Evolutionary conservation across 805 yeast species (phyloP), one percentile per base, ranked within the genome.

Genomic region (Candida glaebosa): DNA sequence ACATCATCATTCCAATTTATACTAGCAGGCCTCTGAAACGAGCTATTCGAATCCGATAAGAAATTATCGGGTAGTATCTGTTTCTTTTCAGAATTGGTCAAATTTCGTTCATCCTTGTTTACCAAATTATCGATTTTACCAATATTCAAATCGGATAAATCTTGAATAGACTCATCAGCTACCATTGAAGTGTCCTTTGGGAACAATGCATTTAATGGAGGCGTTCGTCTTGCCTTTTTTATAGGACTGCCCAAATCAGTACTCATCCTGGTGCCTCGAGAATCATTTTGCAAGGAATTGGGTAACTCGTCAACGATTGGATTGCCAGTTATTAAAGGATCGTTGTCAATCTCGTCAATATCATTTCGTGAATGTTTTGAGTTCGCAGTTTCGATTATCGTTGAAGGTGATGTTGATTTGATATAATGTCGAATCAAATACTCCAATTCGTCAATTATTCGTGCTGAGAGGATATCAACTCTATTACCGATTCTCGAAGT

Each of bases 401-500:
- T 37, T 32, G 35, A 47, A 20, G 32, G 32, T 4, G 46, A 40
- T 8, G 52, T 58, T 31, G 41, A 47, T 14, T 48, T 48, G 14
- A 63, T 53, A 51, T 76, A 79, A 50, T 69, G 67, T 8, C 78
- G 53, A 3, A 79, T 66, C 36, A 80, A 59, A 46, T 61, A 73
- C 51, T 81, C 84, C 36, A 82, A 74, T 54, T 85, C 90, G 49
- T 80, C 84, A 19, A 83, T 73, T 2, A 85, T 79, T 54, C 88
- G 67, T 2, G 87, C 87, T 57, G 87, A 79, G 42, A 85, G 59
- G 6, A 82, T 64, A 58, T 84, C 91, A 44, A 79, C 71, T 48
- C 79, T 73, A 15, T 50, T 48, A 9, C 62, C 67, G 26, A 60
- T 53, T 10, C 49, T 37, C 4, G 42, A 41, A 12, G 41, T 47